Evolutionary conservation across 805 yeast genomes (phyloP).

Genomic region (Candida alai): DNA sequence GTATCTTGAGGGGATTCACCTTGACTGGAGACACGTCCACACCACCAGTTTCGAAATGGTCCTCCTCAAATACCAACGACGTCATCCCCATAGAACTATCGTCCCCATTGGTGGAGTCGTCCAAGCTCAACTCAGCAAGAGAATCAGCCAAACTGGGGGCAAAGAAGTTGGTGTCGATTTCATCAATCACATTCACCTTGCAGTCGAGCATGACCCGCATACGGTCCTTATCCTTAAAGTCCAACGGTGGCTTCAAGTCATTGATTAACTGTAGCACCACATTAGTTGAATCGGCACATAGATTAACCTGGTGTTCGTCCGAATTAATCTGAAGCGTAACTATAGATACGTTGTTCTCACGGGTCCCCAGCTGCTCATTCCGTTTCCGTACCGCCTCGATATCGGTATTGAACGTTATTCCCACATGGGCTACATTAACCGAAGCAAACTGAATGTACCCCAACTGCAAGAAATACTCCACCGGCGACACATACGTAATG

Average conservation of each 20-base stretch:
- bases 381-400: slow-evolving; percentile 16
- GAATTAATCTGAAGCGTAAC: slow-evolving; percentile 46
- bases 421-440: slow-evolving; percentile 36
- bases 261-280: slow-evolving; percentile 62
- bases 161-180: slow-evolving; percentile 36
- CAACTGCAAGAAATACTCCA: slow-evolving; percentile 33
- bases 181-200: slow-evolving; percentile 39
- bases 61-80: slow-evolving; percentile 20
- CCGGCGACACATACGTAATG: slow-evolving; percentile 21
- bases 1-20: slow-evolving; percentile 23
- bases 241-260: slow-evolving; percentile 68
- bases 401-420: slow-evolving; percentile 25
- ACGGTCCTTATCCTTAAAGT: slow-evolving; percentile 57
- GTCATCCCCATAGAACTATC: slow-evolving; percentile 9
- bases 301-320: slow-evolving; percentile 46
- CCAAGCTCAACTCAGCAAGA: slow-evolving; percentile 4
- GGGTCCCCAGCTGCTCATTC: slow-evolving; percentile 17
- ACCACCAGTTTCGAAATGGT: slow-evolving; percentile 18
- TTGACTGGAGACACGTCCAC: no score
- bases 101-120: slow-evolving; percentile 5
- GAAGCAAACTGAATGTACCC: slow-evolving; percentile 57
- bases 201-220: slow-evolving; percentile 38
- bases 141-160: slow-evolving; percentile 3
- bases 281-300: slow-evolving; percentile 85
- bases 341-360: slow-evolving; percentile 21